These are phyloP conservation scores for Gamsiella multidivaricata DNA, from an alignment of 192 early-diverging fungal genomes.

Conservation along the genomic window DNA sequence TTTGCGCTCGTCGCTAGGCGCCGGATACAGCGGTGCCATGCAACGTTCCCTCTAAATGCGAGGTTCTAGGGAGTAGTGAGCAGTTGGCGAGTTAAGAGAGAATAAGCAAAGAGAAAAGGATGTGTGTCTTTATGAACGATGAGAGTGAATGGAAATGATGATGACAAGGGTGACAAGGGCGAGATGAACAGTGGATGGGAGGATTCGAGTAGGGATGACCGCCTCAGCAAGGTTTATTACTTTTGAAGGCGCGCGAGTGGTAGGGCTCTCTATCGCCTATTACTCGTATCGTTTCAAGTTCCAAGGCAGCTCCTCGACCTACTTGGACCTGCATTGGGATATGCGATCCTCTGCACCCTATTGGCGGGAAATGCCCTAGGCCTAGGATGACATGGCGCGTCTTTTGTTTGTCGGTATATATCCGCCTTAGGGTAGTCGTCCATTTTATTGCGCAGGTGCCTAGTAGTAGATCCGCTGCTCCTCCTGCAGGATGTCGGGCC, in stretches of 20 bases:
- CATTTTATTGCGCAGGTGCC: not conserved
- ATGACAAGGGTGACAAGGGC: not conserved
- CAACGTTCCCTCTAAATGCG: no score
- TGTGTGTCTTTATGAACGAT: not conserved
- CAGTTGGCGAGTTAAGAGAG: not conserved
- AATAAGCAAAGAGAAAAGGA: no score
- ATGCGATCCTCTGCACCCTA: no score
- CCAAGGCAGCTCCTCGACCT: no score
- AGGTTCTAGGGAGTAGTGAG: not conserved
- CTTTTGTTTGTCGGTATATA: not conserved
- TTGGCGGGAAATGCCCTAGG: no score
- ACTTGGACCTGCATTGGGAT: no score
- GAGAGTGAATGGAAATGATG: not conserved
- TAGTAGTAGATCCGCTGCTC: constrained; percentile 9
- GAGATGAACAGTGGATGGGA: not conserved
- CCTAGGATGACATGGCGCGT: not conserved
- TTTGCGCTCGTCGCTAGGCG: constrained; percentile 12
- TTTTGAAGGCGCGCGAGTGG: no score
- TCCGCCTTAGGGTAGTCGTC: not conserved
- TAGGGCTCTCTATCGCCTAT: no score
- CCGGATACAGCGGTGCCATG: constrained; percentile 13
- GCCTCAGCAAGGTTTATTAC: no score
- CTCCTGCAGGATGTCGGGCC: constrained; percentile 2
- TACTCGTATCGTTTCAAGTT: no score
- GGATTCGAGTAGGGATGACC: not conserved